A percentile compares a stretch with the other conserved stretches of the same genome.
Evolutionary conservation across 2,329 filamentous ascomycete genomes (phyloP).

Genomic region (Diatrype stigma): DNA sequence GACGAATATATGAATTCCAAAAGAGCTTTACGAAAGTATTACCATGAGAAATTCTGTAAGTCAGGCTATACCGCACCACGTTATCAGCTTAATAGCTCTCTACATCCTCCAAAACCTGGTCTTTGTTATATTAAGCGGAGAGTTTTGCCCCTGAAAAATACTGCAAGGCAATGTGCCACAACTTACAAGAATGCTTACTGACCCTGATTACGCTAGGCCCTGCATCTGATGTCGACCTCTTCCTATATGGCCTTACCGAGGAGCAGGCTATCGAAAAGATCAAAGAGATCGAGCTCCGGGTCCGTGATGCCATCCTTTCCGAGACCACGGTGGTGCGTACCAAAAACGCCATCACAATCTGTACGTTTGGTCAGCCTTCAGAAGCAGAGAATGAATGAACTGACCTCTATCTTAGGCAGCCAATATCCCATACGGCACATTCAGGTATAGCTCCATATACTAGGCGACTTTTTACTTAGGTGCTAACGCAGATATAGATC

Average conservation of each 20-base stretch:
- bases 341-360: slow-evolving; percentile 82
- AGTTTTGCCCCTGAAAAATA: slow-evolving; percentile 11
- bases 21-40: slow-evolving; percentile 64
- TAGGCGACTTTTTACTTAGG: slow-evolving; percentile 7
- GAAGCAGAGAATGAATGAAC: not conserved
- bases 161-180: not conserved
- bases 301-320: slow-evolving; percentile 73
- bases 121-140: slow-evolving; percentile 10
- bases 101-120: not conserved
- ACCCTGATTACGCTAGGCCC: slow-evolving; percentile 37
- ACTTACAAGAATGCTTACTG: not conserved
- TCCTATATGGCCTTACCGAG: slow-evolving; percentile 75
- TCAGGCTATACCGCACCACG: not conserved
- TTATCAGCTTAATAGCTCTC: too few species aligned
- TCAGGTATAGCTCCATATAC: slow-evolving; percentile 38
- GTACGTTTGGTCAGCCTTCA: slow-evolving; percentile 19
- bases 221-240: slow-evolving; percentile 82
- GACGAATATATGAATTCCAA: slow-evolving; percentile 58
- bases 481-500: slow-evolving; percentile 49
- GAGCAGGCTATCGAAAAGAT: slow-evolving; percentile 79
- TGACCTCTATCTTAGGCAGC: slow-evolving; percentile 44
- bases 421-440: slow-evolving; percentile 81
- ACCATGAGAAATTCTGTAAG: slow-evolving; percentile 69
- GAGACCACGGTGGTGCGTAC: slow-evolving; percentile 82
- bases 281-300: slow-evolving; percentile 70